Base-by-base conservation (phyloP, 1,139 yeast species). In the Candida pseudoviswanathii region DNA sequence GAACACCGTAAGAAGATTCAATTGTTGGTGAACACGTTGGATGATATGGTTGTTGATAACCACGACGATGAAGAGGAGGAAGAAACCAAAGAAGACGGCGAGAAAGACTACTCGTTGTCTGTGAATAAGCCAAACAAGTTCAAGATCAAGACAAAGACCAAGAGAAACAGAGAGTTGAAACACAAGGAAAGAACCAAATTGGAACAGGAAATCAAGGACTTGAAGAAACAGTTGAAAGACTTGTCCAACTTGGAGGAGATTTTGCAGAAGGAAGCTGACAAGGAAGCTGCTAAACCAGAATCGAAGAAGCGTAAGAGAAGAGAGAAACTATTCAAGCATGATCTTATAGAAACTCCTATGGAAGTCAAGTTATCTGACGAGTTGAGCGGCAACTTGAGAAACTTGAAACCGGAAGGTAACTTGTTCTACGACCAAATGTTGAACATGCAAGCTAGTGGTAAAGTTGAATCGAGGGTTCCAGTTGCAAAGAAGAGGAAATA, bases 281-380 rank as follows among this genome's bases (percentile, higher is more conserved):
- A 60, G 45, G 58, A 58, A 53, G 53, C 53, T 31, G 53, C 38
- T 57, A 54, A 46, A 47, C 51, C 47, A 47, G 50, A 51, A 46
- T 60, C 44, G 52, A 62, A 57, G 60, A 61, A 60, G 56, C 66
- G 66, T 48, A 54, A 51, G 10, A 53, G 62, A 27, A 67, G 60
- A 53, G 62, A 61, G 55, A 71, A 71, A 51, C 73, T 80, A 48
- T 75, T 76, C 47, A 87, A 83, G 61, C 82, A 86, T 63, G 75
- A 78, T 40, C 74, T 82, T 26, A 68, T 82, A 51, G 86, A 84
- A 48, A 80, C 80, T 40, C 86, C 88, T 31, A 67, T 94, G 50
- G 98, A 94, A 62, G 86, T 94, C 40, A 94, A 94, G 68, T 79
- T 95, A 49, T 84, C 96, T 16, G 94, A 90, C 63, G 99, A 94